Percentiles rank a stretch among this genome's conserved stretches.
Evolutionary conservation across 2,329 filamentous ascomycete genomes (phyloP).

Genomic region (Aspergillus sp.): DNA sequence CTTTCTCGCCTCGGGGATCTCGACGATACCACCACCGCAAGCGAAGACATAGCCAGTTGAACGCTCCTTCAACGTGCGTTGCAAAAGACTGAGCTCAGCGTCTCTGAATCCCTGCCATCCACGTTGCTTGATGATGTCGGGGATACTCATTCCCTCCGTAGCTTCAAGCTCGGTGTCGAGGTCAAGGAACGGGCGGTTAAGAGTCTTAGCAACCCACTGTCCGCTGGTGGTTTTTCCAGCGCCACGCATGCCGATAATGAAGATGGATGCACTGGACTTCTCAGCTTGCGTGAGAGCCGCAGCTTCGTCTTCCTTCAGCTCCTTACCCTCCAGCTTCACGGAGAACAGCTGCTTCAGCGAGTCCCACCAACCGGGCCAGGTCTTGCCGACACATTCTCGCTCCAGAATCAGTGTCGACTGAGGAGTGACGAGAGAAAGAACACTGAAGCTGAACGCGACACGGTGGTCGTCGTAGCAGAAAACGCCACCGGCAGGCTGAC

Average conservation of each 20-base stretch:
- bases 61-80: conserved; percentile 72
- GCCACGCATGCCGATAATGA: conserved; percentile 96
- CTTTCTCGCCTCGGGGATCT: conserved; percentile 76
- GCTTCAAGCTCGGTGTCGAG: conserved; percentile 84
- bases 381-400: conserved; percentile 92
- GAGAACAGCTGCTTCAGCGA: conserved; percentile 75
- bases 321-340: conserved; percentile 73
- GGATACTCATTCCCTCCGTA: conserved; percentile 72
- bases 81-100: conserved; percentile 74
- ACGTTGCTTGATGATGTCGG: conserved; percentile 73
- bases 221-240: conserved; percentile 95
- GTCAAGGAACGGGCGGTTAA: conserved; percentile 79
- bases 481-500: conserved; percentile 65
- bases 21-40: conserved; percentile 91
- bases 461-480: conserved; percentile 97
- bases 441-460: conserved; percentile 97
- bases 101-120: conserved; percentile 90
- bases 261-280: conserved; percentile 66
- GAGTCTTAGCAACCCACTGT: conserved; percentile 74
- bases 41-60: conserved; percentile 80
- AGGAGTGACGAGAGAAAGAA: conserved; percentile 73
- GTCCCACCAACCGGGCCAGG: conserved; percentile 99
- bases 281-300: conserved; percentile 41
- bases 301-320: conserved; percentile 49
- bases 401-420: conserved; percentile 77